phyloP scores from a whole-genome alignment of 1,139 yeast genomes.

The Taiozyma sp. region DNA sequence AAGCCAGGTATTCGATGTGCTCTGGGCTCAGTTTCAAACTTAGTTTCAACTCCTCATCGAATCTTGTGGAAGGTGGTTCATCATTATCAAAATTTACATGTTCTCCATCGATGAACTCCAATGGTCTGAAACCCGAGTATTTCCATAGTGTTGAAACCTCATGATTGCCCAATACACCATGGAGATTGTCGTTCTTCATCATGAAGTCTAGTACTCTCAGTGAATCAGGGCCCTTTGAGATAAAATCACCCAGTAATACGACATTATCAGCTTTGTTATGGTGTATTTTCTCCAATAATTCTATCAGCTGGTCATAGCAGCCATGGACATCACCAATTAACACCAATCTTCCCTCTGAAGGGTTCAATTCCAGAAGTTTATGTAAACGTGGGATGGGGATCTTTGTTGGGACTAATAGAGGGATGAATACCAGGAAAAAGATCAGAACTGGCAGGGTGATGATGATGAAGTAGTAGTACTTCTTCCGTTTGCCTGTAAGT shows the following conservation, averaged over 20 bases:
- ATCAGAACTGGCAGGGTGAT: background rate
- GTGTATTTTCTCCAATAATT: conserved; percentile 43
- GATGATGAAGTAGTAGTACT: background rate
- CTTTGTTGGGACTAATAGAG: background rate
- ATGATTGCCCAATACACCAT: conserved; percentile 86
- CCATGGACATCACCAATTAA: conserved; percentile 92
- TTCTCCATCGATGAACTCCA: conserved; percentile 18
- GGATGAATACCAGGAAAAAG: background rate
- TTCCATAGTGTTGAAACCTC: conserved; percentile 45
- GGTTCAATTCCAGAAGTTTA: background rate
- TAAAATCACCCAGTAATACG: conserved; percentile 79
- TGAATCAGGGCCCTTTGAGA: conserved; percentile 81
- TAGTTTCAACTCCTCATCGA: conserved; percentile 55
- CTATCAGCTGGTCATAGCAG: conserved; percentile 48
- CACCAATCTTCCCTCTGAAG: conserved; percentile 39
- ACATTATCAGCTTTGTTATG: conserved; percentile 48
- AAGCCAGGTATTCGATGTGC: conserved; percentile 54
- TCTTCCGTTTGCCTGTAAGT: background rate
- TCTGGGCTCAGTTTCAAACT: conserved; percentile 55
- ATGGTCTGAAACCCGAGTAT: conserved; percentile 9
- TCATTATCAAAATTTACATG: background rate
- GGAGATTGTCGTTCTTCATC: conserved; percentile 39
- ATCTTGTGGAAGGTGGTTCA: conserved; percentile 19
- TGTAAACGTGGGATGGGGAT: background rate
- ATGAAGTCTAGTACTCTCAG: conserved; percentile 59